Evolutionary conservation across 768 basidiomycete species (phyloP), one percentile per base, ranked within the genome.

Genomic region (Mycena venus): DNA sequence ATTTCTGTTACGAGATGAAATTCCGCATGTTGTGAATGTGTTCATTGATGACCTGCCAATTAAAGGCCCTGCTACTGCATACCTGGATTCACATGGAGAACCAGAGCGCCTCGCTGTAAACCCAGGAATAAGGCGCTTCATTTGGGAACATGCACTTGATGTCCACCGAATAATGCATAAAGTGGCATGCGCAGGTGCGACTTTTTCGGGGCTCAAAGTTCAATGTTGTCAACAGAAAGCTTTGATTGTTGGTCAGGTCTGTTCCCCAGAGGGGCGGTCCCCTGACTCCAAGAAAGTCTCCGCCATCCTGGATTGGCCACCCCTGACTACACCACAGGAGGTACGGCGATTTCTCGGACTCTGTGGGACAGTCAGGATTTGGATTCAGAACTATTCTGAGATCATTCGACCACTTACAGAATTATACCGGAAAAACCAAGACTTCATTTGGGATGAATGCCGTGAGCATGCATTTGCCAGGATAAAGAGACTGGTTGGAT

Each of bases 111-210:
- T 79, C 0, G 17, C 44, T 17, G 78, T 78, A 25, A 80, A 81
- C 55, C 64, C 78, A 40, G 75, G 66, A 31, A 81, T 81, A 38
- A 58, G 77, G 8, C 56, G 77, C 0, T 87, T 87, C 38, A 80
- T 88, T 6, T 87, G 82, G 79, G 83, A 87, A 62, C 82, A 86
- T 67, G 79, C 81, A 1, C 8, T 40, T 0, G 77, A 81, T 60
- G 58, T 84, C 17, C 79, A 86, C 42, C 59, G 78, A 0, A 73
- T 86, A 8, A 42, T 84, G 12, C 82, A 84, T 14, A 40, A 72
- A 0, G 65, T 84, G 2, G 73, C 80, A 31, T 78, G 82, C 31
- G 64, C 78, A 1, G 81, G n/a, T n/a, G n/a, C n/a, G n/a, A n/a
- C n/a, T n/a, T n/a, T n/a, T n/a, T n/a, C n/a, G n/a, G n/a, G n/a